Evolutionary conservation across 257 asterid genomes (phyloP).

Genomic region (Capsicum baccatum): DNA sequence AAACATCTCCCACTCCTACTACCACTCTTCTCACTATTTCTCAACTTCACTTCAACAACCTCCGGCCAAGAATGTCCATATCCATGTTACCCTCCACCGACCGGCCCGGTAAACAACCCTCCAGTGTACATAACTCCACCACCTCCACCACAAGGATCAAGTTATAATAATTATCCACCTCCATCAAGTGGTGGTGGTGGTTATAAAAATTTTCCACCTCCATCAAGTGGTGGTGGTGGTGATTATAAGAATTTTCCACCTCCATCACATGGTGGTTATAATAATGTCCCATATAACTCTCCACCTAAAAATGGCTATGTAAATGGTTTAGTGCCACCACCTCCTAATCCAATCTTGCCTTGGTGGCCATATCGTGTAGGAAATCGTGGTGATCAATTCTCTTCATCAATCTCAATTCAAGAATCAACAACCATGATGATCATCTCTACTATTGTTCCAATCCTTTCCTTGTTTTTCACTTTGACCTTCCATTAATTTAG

Average conservation of each 20-base stretch:
- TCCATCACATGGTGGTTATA: neutral
- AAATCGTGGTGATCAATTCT: slow-evolving; percentile 65
- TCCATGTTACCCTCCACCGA: slow-evolving; percentile 91
- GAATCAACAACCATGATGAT: slow-evolving; percentile 33
- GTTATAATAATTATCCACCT: slow-evolving; percentile 39
- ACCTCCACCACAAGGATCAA: slow-evolving; percentile 39
- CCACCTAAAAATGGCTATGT: slow-evolving; percentile 50
- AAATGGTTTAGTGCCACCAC: slow-evolving; percentile 55
- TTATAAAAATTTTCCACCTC: slow-evolving; percentile 32
- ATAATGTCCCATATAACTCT: slow-evolving; percentile 29
- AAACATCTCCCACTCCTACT: slow-evolving; percentile 43
- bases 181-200: slow-evolving; percentile 13
- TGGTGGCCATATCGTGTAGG: slow-evolving; percentile 83
- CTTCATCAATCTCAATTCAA: slow-evolving; percentile 42
- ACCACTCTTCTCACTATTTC: slow-evolving; percentile 37
- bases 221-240: neutral
- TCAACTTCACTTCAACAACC: slow-evolving; percentile 46
- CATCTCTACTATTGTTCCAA: slow-evolving; percentile 21
- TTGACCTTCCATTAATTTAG: neutral
- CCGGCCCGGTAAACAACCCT: slow-evolving; percentile 66
- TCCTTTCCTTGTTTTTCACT: neutral
- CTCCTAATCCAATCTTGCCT: slow-evolving; percentile 73
- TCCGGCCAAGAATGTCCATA: slow-evolving; percentile 79
- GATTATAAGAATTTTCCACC: slow-evolving; percentile 36
- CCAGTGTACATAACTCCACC: slow-evolving; percentile 52